phyloP scores from a whole-genome alignment of 306 rosid species.

The Malus sylvestris region DNA sequence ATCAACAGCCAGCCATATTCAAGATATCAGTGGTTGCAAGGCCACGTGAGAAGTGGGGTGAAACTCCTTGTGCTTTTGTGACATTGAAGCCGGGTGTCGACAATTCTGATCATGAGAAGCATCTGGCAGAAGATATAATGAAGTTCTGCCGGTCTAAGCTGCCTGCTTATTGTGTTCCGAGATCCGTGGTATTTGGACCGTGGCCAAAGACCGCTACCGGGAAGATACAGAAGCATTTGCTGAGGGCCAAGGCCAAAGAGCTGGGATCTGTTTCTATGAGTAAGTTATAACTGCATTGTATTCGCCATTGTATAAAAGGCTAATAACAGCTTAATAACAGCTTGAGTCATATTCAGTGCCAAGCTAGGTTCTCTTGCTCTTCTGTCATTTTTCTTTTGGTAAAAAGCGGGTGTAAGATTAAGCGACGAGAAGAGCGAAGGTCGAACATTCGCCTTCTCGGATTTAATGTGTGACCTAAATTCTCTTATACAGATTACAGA shows the following conservation, averaged over 20 bases:
- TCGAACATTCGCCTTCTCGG: neutral
- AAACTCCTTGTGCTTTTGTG: constrained; percentile 87
- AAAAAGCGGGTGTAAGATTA: neutral
- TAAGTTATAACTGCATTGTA: constrained; percentile 18
- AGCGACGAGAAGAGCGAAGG: neutral
- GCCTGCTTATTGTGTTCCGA: constrained; percentile 84
- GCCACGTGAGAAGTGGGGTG: constrained; percentile 88
- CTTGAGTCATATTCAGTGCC: neutral
- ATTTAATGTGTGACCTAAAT: neutral
- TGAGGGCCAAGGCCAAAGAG: constrained; percentile 64
- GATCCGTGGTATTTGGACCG: constrained; percentile 59
- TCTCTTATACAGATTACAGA: neutral
- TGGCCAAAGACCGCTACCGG: constrained; percentile 75
- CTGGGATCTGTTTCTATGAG: constrained; percentile 60
- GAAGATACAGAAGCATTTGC: constrained; percentile 75
- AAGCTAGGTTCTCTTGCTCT: neutral
- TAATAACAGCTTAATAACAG: neutral
- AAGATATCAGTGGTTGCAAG: constrained; percentile 84
- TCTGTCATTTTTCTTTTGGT: neutral
- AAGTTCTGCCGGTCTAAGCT: constrained; percentile 71
- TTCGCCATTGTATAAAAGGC: neutral
- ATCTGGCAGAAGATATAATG: constrained; percentile 53
- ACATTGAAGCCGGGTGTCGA: constrained; percentile 52
- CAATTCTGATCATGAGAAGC: constrained; percentile 37
- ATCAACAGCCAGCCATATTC: constrained; percentile 57